Evolutionary conservation across 441 rosid genomes (phyloP).

Genomic region (Populus trichocarpa): DNA sequence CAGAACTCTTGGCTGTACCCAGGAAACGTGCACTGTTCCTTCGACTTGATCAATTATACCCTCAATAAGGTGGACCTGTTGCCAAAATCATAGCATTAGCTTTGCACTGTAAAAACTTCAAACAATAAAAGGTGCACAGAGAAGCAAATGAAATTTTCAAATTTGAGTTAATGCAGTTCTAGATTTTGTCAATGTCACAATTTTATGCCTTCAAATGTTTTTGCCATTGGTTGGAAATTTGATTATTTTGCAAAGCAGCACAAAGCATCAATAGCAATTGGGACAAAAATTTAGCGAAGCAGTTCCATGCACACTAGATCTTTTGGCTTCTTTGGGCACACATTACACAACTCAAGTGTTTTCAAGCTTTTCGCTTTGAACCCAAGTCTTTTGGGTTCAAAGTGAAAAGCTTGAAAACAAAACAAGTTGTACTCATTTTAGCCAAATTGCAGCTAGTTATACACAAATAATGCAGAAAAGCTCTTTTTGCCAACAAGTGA

Average conservation of each 20-base stretch:
- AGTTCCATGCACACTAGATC: no score
- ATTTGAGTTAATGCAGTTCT: background rate
- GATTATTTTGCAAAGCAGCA: background rate
- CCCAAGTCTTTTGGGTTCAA: no score
- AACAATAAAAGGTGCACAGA: constrained; percentile 15
- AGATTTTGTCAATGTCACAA: background rate
- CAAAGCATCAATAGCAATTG: background rate
- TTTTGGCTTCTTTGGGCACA: no score
- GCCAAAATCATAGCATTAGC: background rate
- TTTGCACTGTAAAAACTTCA: constrained; percentile 29
- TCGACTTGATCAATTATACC: constrained; percentile 70
- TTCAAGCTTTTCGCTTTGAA: no score
- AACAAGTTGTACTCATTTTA: no score
- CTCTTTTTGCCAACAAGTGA: no score
- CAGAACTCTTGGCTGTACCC: constrained; percentile 98
- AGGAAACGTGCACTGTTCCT: constrained; percentile 81
- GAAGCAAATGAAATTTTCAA: background rate
- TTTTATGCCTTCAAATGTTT: background rate
- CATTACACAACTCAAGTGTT: no score
- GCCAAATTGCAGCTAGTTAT: no score
- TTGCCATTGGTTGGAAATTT: background rate
- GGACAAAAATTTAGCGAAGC: background rate
- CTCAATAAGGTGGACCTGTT: constrained; percentile 89
- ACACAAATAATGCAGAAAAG: no score
- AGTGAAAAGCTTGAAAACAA: no score